Evolutionary conservation across 257 asterid genomes (phyloP).

Genomic region (Solanum infundibuliforme): DNA sequence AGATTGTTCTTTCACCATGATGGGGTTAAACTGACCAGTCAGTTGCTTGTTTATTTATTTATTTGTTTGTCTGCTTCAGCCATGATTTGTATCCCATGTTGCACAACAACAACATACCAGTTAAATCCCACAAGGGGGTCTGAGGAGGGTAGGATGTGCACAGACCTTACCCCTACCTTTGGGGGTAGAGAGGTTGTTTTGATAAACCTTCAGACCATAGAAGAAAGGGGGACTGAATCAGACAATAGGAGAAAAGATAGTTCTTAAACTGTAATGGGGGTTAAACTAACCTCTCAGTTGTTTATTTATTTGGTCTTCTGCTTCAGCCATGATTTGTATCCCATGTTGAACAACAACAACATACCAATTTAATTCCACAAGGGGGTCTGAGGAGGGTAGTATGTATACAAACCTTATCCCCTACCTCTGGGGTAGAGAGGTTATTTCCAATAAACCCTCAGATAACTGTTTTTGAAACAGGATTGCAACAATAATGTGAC

Average conservation of each 20-base stretch:
- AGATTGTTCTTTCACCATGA: neutral
- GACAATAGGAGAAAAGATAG: neutral
- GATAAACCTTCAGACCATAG: neutral
- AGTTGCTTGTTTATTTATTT: neutral
- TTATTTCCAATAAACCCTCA: neutral
- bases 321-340: neutral
- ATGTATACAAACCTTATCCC: neutral
- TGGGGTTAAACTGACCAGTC: neutral
- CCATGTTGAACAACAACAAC: neutral
- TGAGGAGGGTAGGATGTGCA: too few species aligned
- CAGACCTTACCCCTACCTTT: too few species aligned
- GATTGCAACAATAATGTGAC: neutral
- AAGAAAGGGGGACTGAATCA: neutral
- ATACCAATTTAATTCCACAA: neutral
- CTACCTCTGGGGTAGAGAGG: neutral
- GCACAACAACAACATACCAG: neutral
- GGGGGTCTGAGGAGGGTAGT: neutral
- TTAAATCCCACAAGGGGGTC: neutral
- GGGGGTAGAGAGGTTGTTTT: neutral
- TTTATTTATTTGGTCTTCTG: neutral
- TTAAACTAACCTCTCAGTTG: neutral
- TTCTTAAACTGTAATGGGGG: neutral
- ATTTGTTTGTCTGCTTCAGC: neutral
- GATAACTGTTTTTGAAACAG: neutral
- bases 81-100: neutral